Base-by-base conservation (phyloP, 1,284 basidiomycete species). In the Stygiomarasmius scandens region DNA sequence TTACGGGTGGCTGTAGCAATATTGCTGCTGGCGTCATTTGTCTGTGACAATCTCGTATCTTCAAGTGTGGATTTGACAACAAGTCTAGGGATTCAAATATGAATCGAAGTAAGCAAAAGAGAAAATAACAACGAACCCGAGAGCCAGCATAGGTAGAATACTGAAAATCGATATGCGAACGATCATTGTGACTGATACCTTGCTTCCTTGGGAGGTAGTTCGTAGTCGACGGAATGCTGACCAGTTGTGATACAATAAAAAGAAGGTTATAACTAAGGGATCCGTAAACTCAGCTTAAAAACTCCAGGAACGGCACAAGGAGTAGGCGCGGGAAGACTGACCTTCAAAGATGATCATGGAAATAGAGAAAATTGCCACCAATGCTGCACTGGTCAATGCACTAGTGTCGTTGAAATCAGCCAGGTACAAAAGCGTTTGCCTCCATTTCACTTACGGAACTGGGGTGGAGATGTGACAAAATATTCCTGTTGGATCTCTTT, bases 321-420 rank as follows among this genome's bases (percentile, higher is more conserved):
- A n/a, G n/a, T n/a, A n/a, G n/a, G n/a, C n/a, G n/a, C n/a, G n/a
- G n/a, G 6, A 32, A 41, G 8, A 19, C 38, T 41, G 8, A 38
- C 49, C 32, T 51, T 51, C 29, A 38, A 22, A 51, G 49, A 51
- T 22, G 19, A 51, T 22, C 49, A 51, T 51, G 32, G 10, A 29
- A 9, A 51, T 38, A 32, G 32, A 51, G 10, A 51, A 38, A 16
- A 38, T 5, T 6, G 49, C 49, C 16, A 51, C 49, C 32, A 51
- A 38, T 16, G n/a, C 34, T 8, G 49, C 49, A 8, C n/a, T 12
- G 8, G 38, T 23, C 16, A 22, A 3, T 19, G 49, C n/a, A 16
- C 20, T 32, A 38, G 34, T 51, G 8, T 25, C 16, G 49, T 25
- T 22, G 5, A 51, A 38, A 51, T 4, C 2, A 51, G 2, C 20